Base-by-base conservation (phyloP, 2,329 filamentous ascomycete species). In the Pseudogymnoascus sp. region DNA sequence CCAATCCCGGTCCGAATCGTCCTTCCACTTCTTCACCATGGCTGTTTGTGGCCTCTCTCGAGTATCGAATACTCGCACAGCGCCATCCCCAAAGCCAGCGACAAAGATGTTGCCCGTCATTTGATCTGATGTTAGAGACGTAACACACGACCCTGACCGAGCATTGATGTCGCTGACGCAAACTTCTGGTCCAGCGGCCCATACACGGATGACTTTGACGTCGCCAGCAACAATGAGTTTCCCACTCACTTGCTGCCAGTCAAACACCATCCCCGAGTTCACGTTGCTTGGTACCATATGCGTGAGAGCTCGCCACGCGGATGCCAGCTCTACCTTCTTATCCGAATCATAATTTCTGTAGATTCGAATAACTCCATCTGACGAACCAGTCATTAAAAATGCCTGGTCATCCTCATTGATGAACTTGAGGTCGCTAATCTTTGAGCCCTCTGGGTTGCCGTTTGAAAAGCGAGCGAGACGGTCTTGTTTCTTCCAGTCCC, bases 321-420 rank as follows among this genome's bases (percentile, higher is more conserved):
- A 92, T 2, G 95, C 92, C 31, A 99, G 83, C 75, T 96, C 90
- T 29, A 94, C 87, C 60, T 86, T 82, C 66, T 82, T 82, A 55
- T 87, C 82, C 21, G 84, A 86, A 69, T 97, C 92, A 73, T 99
- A 99, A 72, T 94, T 89, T 66, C 92, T 86, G 77, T 95, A 99
- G 33, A 97, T 87, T 66, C 95, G 90, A 66, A 99, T 85, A 16
- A 97, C 91, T 61, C 94, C 94, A 71, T 99, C 94, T 1, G 92
- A 96, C 6, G 92, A 96, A 1, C 94, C 94, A 0, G 91, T 96
- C 84, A 99, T 91, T 63, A 99, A 78, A 66, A 97, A 85, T 2
- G 93, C 94, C 72, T 95, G 91, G 72, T 99, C 94, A 69, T 99
- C 94, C 75, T 99, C 94, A 69, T 99, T 99, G 78, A 99, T 96